phyloP scores from a whole-genome alignment of 495 filamentous ascomycete species.

The Aspergillus panamensis region DNA sequence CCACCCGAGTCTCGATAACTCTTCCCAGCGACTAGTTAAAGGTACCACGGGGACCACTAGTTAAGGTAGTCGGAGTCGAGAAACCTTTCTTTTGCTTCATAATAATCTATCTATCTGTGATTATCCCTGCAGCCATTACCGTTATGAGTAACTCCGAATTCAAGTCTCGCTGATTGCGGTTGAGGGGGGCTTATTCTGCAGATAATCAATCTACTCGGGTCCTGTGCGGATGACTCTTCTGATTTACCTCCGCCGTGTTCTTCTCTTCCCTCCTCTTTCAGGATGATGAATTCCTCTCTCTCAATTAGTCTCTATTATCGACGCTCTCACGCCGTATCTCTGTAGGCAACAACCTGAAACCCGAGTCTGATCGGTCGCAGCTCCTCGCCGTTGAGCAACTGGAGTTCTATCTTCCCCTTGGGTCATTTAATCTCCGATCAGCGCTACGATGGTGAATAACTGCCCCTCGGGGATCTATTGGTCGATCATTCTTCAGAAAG shows the following conservation, averaged over 20 bases:
- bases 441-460: slow-evolving; percentile 4
- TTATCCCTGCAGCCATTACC: too few relatives aligned
- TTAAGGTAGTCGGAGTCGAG: too few relatives aligned
- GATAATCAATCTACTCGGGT: background rate
- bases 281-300: background rate
- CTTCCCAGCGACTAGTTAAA: background rate
- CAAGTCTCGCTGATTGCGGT: background rate
- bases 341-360: background rate
- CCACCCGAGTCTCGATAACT: background rate
- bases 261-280: background rate
- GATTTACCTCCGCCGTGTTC: background rate
- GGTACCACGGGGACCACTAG: too few relatives aligned
- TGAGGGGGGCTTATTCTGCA: background rate
- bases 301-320: too few relatives aligned
- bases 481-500: slow-evolving; percentile 2
- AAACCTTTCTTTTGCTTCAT: too few relatives aligned
- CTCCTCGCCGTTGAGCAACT: background rate
- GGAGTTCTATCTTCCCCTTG: background rate
- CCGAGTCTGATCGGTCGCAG: background rate
- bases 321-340: background rate
- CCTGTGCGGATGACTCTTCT: background rate
- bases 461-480: background rate
- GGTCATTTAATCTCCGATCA: slow-evolving; percentile 11
- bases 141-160: too few relatives aligned
- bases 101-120: too few relatives aligned